Base-by-base conservation (phyloP, 495 filamentous ascomycete species). In the Aspergillus saccharolyticus region DNA sequence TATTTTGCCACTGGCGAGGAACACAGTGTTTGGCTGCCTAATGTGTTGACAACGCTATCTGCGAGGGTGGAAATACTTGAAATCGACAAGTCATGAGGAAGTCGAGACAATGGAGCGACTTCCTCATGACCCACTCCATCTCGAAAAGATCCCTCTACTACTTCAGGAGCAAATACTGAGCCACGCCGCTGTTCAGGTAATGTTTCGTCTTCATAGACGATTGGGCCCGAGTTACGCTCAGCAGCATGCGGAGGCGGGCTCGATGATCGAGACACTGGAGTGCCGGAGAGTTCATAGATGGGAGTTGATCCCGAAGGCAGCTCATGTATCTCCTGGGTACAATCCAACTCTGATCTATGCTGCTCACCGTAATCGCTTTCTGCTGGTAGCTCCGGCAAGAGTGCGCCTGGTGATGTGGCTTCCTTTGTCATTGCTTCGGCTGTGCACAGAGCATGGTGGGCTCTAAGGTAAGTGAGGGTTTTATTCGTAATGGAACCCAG, bases 391-490 rank as follows among this genome's bases (percentile, higher is more conserved):
- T 77, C 73, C 46, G 74, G 62, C 6, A 74, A 61, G 56, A 71
- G 65, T 5, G 63, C 66, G 30, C 56, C 50, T 9, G 62, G 52
- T 1, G 66, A 53, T 25, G 54, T 53, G 24, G 62, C 51, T 16
- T 73, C 67, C 42, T 66, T 74, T n/a, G 60, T 51, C 8, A 74
- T 76, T 1, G 72, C 68, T 46, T 79, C 70, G 30, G 77, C 66
- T 1, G 83, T 86, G 42, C 85, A 65, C 17, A 86, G 61, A 9
- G 73, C 71, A 70, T 85, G 81, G 63, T 86, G 77, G 9, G 83
- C 74, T 33, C 84, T 72, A 12, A 87, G 60, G 55, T 79, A 84
- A 6, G 74, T 78, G 53, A 87, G 53, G 9, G 73, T 71, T 3
- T 77, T 69, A 18, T 74, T 73, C 6, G 79, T 78, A 55, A 66